Percentiles rank a stretch among this genome's conserved stretches.
phyloP scores from a whole-genome alignment of 805 yeast genomes.

The Lipomyces yamanashiensis region DNA sequence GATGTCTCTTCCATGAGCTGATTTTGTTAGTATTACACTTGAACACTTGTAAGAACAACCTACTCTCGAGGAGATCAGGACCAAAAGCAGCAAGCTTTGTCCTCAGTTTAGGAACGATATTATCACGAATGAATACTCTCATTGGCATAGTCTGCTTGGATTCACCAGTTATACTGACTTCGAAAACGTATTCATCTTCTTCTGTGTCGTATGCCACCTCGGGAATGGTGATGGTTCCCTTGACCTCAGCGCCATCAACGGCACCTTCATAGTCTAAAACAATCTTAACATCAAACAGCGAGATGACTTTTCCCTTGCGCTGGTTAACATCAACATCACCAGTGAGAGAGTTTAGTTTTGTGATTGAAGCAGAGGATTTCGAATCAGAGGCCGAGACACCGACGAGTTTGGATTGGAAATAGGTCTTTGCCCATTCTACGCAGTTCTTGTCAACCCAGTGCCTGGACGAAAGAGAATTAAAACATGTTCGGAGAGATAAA shows the following conservation, averaged over 20 bases:
- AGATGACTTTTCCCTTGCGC: slow-evolving; percentile 94
- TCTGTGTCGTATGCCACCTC: slow-evolving; percentile 94
- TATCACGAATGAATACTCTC: slow-evolving; percentile 56
- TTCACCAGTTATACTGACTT: slow-evolving; percentile 66
- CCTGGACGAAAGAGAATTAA: slow-evolving; percentile 46
- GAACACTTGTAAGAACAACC: slow-evolving; percentile 28
- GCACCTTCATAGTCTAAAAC: slow-evolving; percentile 62
- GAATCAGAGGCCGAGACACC: slow-evolving; percentile 52
- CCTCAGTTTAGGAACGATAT: slow-evolving; percentile 74
- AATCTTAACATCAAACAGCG: slow-evolving; percentile 80
- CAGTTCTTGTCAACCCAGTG: slow-evolving; percentile 99
- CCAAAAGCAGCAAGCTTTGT: slow-evolving; percentile 68
- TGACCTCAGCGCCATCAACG: slow-evolving; percentile 50
- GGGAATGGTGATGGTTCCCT: slow-evolving; percentile 82
- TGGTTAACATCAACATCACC: slow-evolving; percentile 98
- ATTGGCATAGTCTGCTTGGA: slow-evolving; percentile 52
- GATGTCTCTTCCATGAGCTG: slow-evolving; percentile 76
- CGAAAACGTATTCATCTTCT: slow-evolving; percentile 82
- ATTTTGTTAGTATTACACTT: background rate
- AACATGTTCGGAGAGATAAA: background rate
- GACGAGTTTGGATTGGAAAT: slow-evolving; percentile 66
- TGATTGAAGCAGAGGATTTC: slow-evolving; percentile 46
- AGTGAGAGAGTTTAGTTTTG: slow-evolving; percentile 63
- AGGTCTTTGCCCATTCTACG: slow-evolving; percentile 83
- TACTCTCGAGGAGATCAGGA: slow-evolving; percentile 63